phyloP scores from a whole-genome alignment of 2,329 filamentous ascomycete genomes.

The Colletotrichum endophyticum region DNA sequence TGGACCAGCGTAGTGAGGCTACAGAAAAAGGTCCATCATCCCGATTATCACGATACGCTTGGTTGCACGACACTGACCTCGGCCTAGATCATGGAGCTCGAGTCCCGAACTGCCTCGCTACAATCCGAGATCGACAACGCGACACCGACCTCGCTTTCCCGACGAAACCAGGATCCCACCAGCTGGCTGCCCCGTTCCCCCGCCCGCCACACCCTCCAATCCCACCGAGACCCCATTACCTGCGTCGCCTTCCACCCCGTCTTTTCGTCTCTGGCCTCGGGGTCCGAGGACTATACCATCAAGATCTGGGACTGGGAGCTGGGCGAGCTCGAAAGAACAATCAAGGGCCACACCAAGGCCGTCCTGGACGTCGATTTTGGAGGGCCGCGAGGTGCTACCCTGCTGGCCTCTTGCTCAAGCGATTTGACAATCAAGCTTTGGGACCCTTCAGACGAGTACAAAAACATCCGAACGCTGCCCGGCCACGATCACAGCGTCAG shows the following conservation, averaged over 20 bases:
- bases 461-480: slow-evolving; percentile 89
- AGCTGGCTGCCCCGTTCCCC: slow-evolving; percentile 88
- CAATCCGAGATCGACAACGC: slow-evolving; percentile 86
- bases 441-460: slow-evolving; percentile 92
- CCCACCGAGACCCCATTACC: slow-evolving; percentile 80
- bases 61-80: neutral
- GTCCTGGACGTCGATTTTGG: slow-evolving; percentile 92
- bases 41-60: neutral
- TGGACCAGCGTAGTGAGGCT: slow-evolving; percentile 95
- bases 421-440: slow-evolving; percentile 95
- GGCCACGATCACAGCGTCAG: slow-evolving; percentile 94
- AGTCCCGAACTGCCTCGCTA: slow-evolving; percentile 73
- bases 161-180: slow-evolving; percentile 81
- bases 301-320: slow-evolving; percentile 98
- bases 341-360: slow-evolving; percentile 90
- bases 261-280: slow-evolving; percentile 88
- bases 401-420: slow-evolving; percentile 76
- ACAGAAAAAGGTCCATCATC: slow-evolving; percentile 81
- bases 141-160: slow-evolving; percentile 76
- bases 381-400: slow-evolving; percentile 77
- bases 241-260: slow-evolving; percentile 92
- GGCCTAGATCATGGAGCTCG: slow-evolving; percentile 87
- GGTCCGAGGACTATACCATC: slow-evolving; percentile 90
- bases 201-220: slow-evolving; percentile 81
- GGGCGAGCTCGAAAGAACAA: slow-evolving; percentile 85